These are phyloP conservation scores for Vigna radiata DNA, from an alignment of 306 rosid genomes.

Conservation along the genomic window DNA sequence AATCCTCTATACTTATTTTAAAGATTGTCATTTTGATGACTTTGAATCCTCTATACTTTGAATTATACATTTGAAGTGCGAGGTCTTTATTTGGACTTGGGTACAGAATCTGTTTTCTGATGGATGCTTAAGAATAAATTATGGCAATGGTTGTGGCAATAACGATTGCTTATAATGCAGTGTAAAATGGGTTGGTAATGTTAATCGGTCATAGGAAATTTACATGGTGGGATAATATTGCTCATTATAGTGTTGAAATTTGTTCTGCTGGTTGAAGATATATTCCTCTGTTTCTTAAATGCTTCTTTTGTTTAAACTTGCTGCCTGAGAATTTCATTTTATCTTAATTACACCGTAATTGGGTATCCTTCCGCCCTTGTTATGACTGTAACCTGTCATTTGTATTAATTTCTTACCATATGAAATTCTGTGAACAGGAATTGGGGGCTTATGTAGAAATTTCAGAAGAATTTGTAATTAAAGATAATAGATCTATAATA, in stretches of 20 bases:
- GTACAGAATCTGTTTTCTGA: background rate
- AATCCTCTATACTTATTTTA: background rate
- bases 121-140: conserved; percentile 16
- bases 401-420: conserved; percentile 7
- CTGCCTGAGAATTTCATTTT: background rate
- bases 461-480: conserved; percentile 10
- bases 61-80: background rate
- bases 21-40: conserved; percentile 16
- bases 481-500: conserved; percentile 16
- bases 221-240: background rate
- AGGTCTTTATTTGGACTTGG: conserved; percentile 10
- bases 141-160: background rate
- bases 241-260: background rate
- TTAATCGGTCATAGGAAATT: conserved; percentile 3
- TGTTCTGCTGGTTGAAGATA: background rate
- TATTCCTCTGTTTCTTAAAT: conserved; percentile 27
- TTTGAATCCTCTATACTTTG: background rate
- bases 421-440: background rate
- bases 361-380: conserved; percentile 1
- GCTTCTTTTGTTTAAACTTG: conserved; percentile 24
- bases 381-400: conserved; percentile 12
- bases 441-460: background rate
- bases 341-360: conserved; percentile 35
- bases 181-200: conserved; percentile 10
- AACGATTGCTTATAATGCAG: background rate